phyloP scores from a whole-genome alignment of 139 green algal genomes.

The Klebsormidium nitens region DNA sequence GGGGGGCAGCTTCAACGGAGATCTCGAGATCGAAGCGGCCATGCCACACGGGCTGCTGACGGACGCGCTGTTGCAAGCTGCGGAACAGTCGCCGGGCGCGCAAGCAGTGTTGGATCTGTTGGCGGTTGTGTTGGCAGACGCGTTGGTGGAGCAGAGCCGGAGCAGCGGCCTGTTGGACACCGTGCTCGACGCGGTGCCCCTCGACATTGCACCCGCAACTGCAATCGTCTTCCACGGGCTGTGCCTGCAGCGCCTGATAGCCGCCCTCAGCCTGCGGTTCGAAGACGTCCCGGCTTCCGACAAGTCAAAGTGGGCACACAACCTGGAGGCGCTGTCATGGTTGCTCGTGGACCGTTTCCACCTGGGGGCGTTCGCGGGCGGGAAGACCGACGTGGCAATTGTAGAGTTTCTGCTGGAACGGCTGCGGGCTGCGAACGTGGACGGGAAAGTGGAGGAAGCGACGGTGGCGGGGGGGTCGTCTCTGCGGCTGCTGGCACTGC shows the following conservation, averaged over 20 bases:
- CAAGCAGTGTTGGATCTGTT: slow-evolving; percentile 22
- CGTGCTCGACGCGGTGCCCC: slow-evolving; percentile 15
- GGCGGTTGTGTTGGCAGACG: slow-evolving; percentile 15
- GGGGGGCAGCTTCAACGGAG: too few relatives aligned
- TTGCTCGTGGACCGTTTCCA: slow-evolving; percentile 25
- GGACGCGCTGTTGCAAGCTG: too few relatives aligned
- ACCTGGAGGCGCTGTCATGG: slow-evolving; percentile 19
- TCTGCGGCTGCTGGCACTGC: not conserved
- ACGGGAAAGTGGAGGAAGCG: slow-evolving; percentile 15
- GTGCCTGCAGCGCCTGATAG: slow-evolving; percentile 15
- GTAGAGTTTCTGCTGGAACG: slow-evolving; percentile 28
- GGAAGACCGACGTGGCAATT: not conserved
- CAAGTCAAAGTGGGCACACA: slow-evolving; percentile 6
- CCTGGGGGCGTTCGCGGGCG: slow-evolving; percentile 17
- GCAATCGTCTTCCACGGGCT: slow-evolving; percentile 24
- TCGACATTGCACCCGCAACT: not conserved
- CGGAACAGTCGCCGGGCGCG: too few relatives aligned
- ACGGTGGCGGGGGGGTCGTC: not conserved
- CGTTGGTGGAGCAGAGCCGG: slow-evolving; percentile 8
- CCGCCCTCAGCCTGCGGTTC: slow-evolving; percentile 5
- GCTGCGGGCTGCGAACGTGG: slow-evolving; percentile 20
- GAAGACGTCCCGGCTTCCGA: not conserved
- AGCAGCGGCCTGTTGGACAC: slow-evolving; percentile 13
- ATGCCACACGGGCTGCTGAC: too few relatives aligned
- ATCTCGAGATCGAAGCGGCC: too few relatives aligned